Evolutionary conservation across 2,329 filamentous ascomycete species (phyloP), one percentile per base, ranked within the genome.

Genomic region (Venturia nashicola): DNA sequence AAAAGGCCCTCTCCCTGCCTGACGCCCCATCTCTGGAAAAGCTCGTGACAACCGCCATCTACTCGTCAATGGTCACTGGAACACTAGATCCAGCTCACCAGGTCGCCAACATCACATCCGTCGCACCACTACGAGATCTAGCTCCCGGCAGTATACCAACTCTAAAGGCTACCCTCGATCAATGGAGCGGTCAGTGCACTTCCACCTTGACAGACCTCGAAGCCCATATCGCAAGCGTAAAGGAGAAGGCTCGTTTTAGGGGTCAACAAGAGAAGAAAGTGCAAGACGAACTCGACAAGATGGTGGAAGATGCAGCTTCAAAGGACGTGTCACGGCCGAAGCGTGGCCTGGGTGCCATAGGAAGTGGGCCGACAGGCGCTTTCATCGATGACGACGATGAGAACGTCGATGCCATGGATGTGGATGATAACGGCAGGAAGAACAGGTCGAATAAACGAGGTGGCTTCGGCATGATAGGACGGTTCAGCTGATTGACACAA

Each of bases 71-170:
- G 2, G 77, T 99, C 60, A 82, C 84, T 46, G 93, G 88, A 7
- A 92, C 90, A 48, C 86, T 99, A 64, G 90, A 97, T 72, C 90
- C 92, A 4, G 84, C 84, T 65, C 82, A 87, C 64, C 84, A 87
- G 42, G 82, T 83, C 66, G 88, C 97, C 27, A 84, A 87, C 71
- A 86, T 97, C 63, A 87, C 86, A 61, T 87, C 89, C 66, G 86
- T 97, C 40, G 86, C 92, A 0, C 89, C 94, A 0, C 83, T 97
- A 1, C 91, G 94, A 23, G 94, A 99, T 73, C 83, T 96, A 1
- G 83, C 85, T 1, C 91, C 91, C 0, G 84, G 85, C 65, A 84
- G 86, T 64, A 82, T 96, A 14, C 83, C 86, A 0, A 75, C 77
- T 0, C 87, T 97, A 77, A 82, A 91, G 36, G 73, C 76, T 3